Percentiles rank a stretch among this genome's conserved stretches.
These are phyloP conservation scores for Diutina catenulata DNA, from an alignment of 1,139 yeast species.

Conservation along the genomic window DNA sequence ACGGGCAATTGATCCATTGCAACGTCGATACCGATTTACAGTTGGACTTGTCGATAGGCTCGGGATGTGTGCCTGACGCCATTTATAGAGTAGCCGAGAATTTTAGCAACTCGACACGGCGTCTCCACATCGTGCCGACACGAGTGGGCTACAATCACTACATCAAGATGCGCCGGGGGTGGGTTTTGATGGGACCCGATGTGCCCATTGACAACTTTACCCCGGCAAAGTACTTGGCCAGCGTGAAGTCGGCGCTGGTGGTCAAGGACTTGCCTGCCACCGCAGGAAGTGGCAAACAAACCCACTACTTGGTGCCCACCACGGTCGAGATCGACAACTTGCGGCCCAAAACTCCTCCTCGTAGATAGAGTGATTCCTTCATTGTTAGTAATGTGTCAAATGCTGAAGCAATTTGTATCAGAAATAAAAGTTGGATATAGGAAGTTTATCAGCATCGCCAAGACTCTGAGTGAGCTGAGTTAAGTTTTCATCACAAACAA, in stretches of 20 bases:
- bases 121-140: conserved; percentile 76
- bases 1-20: conserved; percentile 78
- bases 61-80: conserved; percentile 46
- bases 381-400: background rate
- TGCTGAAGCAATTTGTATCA: conserved; percentile 5
- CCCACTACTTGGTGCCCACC: conserved; percentile 45
- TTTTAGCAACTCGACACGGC: conserved; percentile 68
- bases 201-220: conserved; percentile 58
- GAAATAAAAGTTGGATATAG: conserved; percentile 5
- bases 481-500: conserved; percentile 5
- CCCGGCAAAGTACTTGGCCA: conserved; percentile 21
- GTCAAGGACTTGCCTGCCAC: conserved; percentile 17
- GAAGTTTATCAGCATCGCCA: conserved; percentile 5
- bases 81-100: conserved; percentile 83
- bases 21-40: conserved; percentile 84
- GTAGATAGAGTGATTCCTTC: background rate
- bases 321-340: conserved; percentile 63
- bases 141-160: conserved; percentile 51
- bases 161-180: conserved; percentile 67
- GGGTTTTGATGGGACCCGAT: conserved; percentile 89
- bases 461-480: conserved; percentile 6
- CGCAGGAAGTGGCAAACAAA: conserved; percentile 10
- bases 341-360: conserved; percentile 56
- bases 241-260: conserved; percentile 21
- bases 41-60: conserved; percentile 26